Evolutionary conservation across 2,329 filamentous ascomycete genomes (phyloP), one percentile per base, ranked within the genome.

Genomic region (Acephala macrosclerotiorum): DNA sequence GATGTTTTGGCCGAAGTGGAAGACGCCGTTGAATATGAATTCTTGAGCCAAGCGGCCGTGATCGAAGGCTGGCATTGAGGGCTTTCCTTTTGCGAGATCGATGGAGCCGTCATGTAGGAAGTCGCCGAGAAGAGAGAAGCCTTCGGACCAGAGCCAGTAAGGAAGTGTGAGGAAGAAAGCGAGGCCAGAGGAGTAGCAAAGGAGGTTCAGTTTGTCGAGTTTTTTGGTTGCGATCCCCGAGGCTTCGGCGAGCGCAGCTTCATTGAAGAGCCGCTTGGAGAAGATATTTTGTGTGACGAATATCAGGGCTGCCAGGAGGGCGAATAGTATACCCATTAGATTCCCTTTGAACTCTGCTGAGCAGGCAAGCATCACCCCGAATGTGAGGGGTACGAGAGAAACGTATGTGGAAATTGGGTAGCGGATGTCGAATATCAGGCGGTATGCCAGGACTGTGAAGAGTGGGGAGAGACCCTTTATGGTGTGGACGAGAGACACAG

Each of bases 201-300:
- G 85, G 20, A 99, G 84, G 76, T 99, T 99, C 47, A 99, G 87
- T 80, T 99, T 99, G 81, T 99, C 96, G 20, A 97, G 86, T 79
- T 97, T 98, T 68, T 89, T 89, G 51, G 88, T 86, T 63, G 86
- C 85, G 0, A 83, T 78, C 0, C 87, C 87, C 61, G 97, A 93
- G 8, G 89, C 88, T 79, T 97, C 95, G 1, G 93, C 92, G 65
- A 89, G 89, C 7, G 93, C 91, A 7, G 93, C 93, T 76, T 97
- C 94, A 78, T 97, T 99, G 83, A 99, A 99, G 11, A 99, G 88
- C 71, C 93, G 93, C 80, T 99, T 99, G 22, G 95, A 98, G 71
- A 97, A 97, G 64, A 99, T 99, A 76, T 99, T 99, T 77, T 99
- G 96, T 0, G 94, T 96, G 40, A 99, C 96, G 76, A 99, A 99